These are phyloP conservation scores for Rhizoclosmatium sp. DNA, from an alignment of 192 early-diverging fungal species.

Conservation along the genomic window DNA sequence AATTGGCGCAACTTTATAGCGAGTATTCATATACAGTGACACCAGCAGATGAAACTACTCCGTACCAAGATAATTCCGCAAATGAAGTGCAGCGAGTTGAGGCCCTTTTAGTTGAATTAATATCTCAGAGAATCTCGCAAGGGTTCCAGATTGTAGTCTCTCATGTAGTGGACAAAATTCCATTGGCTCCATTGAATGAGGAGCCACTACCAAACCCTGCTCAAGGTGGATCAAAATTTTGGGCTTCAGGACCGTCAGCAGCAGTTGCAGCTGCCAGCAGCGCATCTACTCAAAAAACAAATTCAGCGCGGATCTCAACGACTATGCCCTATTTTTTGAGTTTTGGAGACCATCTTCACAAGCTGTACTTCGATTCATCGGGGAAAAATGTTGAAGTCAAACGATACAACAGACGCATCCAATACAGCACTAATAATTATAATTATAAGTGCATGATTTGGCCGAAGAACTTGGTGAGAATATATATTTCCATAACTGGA, in stretches of 20 bases:
- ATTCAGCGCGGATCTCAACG: conserved; percentile 18
- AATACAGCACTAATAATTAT: conserved; percentile 65
- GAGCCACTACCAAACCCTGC: neutral
- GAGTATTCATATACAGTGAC: conserved; percentile 80
- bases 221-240: conserved; percentile 25
- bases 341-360: conserved; percentile 91
- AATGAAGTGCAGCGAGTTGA: conserved; percentile 44
- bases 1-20: conserved; percentile 72
- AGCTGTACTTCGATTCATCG: conserved; percentile 71
- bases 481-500: too few relatives aligned
- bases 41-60: conserved; percentile 43
- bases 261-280: neutral
- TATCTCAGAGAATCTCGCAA: conserved; percentile 88
- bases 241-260: conserved; percentile 19
- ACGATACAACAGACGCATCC: conserved; percentile 77
- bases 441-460: conserved; percentile 85
- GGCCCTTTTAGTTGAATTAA: conserved; percentile 78
- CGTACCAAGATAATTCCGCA: conserved; percentile 39
- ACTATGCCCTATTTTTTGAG: conserved; percentile 74
- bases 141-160: conserved; percentile 88
- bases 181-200: conserved; percentile 23
- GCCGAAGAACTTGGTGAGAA: conserved; percentile 68
- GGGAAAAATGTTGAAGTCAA: conserved; percentile 85
- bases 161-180: conserved; percentile 20
- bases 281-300: neutral